Base-by-base conservation (phyloP, 2,329 filamentous ascomycete species). In the Taxawa tesnikishii region DNA sequence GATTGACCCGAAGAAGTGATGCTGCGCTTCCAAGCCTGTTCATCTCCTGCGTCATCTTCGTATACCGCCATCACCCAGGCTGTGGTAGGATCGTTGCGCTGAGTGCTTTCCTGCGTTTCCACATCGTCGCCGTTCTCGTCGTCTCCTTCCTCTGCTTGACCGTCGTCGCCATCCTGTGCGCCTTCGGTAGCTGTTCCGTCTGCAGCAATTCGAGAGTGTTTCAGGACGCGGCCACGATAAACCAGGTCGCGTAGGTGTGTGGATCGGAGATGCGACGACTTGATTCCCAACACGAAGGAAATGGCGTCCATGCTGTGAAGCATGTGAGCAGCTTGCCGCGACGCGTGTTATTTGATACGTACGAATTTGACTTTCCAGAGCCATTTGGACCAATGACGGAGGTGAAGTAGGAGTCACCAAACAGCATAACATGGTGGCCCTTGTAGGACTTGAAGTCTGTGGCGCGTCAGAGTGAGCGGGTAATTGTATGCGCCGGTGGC, bases 21-120 rank as follows among this genome's bases (percentile, higher is more conserved):
- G 43, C 77, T 79, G 39, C 90, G 83, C 62, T 94, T 94, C 90
- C 90, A 98, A 44, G 79, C 77, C 52, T 94, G 87, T 56, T 93
- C 84, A 49, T 94, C 83, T 28, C 85, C 88, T 2, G 85, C 85
- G 53, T 98, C 90, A 51, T 98, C 90, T 54, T 94, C 87, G 56
- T 96, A 98, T 11, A 98, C 88, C 17, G 90, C 90, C 85, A 94
- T 96, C 10, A 98, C 92, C 88, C 88, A 98, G 3, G 90, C 92
- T 3, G 79, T 90, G 55, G 87, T 90, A 1, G 90, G 90, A 47
- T 98, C 88, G 42, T 75, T 73, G 44, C 56, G 61, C 47, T 70
- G 77, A n/a, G 73, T 77, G 33, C 75, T 69, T 33, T 74, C 69
- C 41, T 79, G 71, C 5, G 67, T 67, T 19, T 54, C 56, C 9